Conservation (phyloP, 169 alveolate species). For the Plasmodium malariae region DNA sequence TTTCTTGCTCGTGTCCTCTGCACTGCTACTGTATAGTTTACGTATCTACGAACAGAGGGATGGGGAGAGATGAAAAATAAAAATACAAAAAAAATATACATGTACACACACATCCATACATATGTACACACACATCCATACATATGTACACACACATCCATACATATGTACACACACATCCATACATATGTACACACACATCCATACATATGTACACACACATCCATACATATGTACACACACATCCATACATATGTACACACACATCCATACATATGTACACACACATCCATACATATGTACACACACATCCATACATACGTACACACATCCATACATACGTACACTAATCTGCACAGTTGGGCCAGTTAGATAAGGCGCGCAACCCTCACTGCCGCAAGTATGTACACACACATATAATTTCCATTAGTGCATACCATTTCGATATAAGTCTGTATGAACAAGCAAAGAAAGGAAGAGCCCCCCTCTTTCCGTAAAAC, state of each 20-base stretch:
- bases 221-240: too few species aligned
- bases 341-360: too few species aligned
- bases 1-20: slow-evolving; percentile 4
- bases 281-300: too few species aligned
- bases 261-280: too few species aligned
- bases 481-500: slow-evolving; percentile 9
- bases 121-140: neutral
- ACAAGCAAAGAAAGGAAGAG: slow-evolving; percentile 10
- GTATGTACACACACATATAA: neutral
- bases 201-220: neutral
- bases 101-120: neutral
- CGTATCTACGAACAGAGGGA: slow-evolving; percentile 9
- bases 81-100: neutral
- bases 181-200: neutral
- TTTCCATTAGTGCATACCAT: slow-evolving; percentile 22
- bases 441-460: slow-evolving; percentile 34
- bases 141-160: neutral
- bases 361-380: too few species aligned
- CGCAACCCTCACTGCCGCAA: neutral
- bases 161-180: neutral
- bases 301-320: too few species aligned
- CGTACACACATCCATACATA: too few species aligned
- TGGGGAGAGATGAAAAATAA: neutral
- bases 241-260: too few species aligned
- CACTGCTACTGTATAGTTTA: slow-evolving; percentile 1